Conservation (phyloP, 179 eudicot species). For the Silene vulgaris region DNA sequence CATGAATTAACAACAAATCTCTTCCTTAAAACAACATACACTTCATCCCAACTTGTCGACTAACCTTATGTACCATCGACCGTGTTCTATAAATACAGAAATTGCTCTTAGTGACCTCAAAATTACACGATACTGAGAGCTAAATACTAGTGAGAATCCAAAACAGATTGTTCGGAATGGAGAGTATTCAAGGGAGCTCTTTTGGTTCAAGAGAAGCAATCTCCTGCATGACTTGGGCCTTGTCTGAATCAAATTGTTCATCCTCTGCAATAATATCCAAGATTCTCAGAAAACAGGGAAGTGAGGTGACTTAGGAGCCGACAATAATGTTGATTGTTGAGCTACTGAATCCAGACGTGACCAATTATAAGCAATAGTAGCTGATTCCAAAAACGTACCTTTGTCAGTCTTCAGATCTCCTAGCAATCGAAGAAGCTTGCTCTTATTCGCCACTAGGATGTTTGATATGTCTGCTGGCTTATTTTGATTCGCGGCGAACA, state of each 20-base stretch:
- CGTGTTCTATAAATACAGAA: constrained; percentile 2
- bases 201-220: constrained; percentile 62
- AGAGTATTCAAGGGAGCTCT: constrained; percentile 33
- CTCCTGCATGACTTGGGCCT: constrained; percentile 69
- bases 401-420: constrained; percentile 85
- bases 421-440: constrained; percentile 86
- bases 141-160: neutral
- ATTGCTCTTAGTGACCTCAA: constrained; percentile 8
- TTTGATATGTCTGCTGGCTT: constrained; percentile 76
- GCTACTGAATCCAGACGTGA: neutral
- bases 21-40: constrained; percentile 8
- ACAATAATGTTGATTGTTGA: neutral
- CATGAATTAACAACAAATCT: constrained; percentile 32
- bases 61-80: constrained; percentile 13
- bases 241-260: constrained; percentile 77
- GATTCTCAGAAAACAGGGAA: neutral
- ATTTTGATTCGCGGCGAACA: constrained; percentile 85
- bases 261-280: constrained; percentile 52
- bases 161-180: constrained; percentile 1
- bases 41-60: constrained; percentile 1
- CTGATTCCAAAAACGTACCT: constrained; percentile 38
- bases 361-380: neutral
- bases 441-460: constrained; percentile 74
- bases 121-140: constrained; percentile 11
- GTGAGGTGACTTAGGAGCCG: neutral